Evolutionary conservation across 768 basidiomycete genomes (phyloP), one percentile per base, ranked within the genome.

Genomic region (Phanerochaete carnosa): DNA sequence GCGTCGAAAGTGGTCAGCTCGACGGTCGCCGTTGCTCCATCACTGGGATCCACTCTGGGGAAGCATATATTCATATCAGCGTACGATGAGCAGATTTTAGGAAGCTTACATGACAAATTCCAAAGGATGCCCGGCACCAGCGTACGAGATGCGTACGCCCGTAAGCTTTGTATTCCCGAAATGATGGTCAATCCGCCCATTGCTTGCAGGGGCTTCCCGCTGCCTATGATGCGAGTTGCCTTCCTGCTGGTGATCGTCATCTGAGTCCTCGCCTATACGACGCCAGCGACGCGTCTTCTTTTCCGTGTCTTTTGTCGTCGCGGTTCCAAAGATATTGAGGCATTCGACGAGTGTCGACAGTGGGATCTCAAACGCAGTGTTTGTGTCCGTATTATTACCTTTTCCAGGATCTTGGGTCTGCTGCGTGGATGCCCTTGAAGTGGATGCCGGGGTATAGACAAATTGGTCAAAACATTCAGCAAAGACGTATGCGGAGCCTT

Each of bases 271-370:
- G 43, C 83, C 81, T 13, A 82, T 83, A 0, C 75, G 81, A 49
- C 75, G 77, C 81, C 82, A 84, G 58, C 75, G 33, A 22, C 58
- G 45, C 15, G 56, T 7, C 56, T 46, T 39, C 46, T 26, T 22
- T 3, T 45, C 56, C 28, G 16, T 78, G 68, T 77, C 84, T 64
- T 74, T 77, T 63, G 79, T 80, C 67, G 51, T 56, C 66, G 90
- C 92, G 12, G 94, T 91, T 29, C 96, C 95, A 67, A 95, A 98
- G 58, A 98, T 88, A 67, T 96, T 95, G 32, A 99, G 79, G 67
- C 92, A 95, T 64, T 97, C 94, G 62, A 97, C 83, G 54, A 98
- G 75, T 2, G 87, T 88, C 70, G 85, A 83, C 39, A 99, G 83
- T 2, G 90, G 89, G 58, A 99, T 82, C 72, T 95, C 93, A 67